Percentiles rank a stretch among this genome's conserved stretches.
Conservation (phyloP, 106 monocot genomes). For the Ottelia alismoides region DNA sequence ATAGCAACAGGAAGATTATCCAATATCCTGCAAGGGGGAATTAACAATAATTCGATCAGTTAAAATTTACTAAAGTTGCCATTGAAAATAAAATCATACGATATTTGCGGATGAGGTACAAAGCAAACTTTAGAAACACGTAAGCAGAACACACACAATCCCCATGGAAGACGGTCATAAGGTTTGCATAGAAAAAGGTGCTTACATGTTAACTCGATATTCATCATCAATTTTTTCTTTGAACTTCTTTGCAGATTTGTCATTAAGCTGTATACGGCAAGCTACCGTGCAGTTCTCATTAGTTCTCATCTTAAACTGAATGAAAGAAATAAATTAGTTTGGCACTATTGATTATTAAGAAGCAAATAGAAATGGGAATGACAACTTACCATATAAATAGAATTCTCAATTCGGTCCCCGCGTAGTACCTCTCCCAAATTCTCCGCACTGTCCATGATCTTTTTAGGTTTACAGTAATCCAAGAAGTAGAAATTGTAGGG, state of each 20-base stretch:
- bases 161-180: neutral
- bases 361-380: neutral
- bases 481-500: conserved; percentile 86
- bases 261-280: conserved; percentile 30
- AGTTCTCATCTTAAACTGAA: conserved; percentile 50
- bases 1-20: conserved; percentile 71
- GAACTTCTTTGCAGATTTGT: conserved; percentile 44
- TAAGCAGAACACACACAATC: too few species aligned
- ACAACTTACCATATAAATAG: conserved; percentile 45
- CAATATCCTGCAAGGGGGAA: conserved; percentile 33
- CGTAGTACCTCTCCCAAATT: conserved; percentile 88
- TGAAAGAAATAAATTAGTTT: neutral
- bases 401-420: conserved; percentile 92
- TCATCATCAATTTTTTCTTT: conserved; percentile 65
- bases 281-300: conserved; percentile 52
- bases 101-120: too few species aligned
- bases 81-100: too few species aligned
- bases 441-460: conserved; percentile 70
- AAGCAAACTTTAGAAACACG: too few species aligned
- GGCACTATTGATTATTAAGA: too few species aligned
- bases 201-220: conserved; percentile 37
- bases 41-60: too few species aligned
- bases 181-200: neutral
- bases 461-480: conserved; percentile 68
- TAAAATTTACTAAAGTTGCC: too few species aligned